Evolutionary conservation across 495 filamentous ascomycete species (phyloP).

Genomic region (Coniosporium apollinis): DNA sequence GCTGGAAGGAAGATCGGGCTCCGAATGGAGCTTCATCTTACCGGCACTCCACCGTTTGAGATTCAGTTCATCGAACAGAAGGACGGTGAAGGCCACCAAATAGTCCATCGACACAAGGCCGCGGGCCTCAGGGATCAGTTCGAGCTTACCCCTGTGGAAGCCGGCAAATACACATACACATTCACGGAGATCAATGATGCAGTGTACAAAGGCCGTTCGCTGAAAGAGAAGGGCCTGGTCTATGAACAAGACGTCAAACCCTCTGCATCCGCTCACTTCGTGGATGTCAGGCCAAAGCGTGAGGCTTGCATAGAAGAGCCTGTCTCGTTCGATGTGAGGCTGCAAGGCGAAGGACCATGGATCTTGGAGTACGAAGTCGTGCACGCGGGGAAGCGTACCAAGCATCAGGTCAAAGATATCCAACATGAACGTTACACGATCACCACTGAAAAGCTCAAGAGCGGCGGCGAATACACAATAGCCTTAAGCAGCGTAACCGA

Average conservation of each 20-base stretch:
- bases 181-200: constrained; percentile 66
- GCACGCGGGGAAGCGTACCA: constrained; percentile 69
- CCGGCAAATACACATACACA: constrained; percentile 73
- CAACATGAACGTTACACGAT: constrained; percentile 45
- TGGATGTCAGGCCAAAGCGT: constrained; percentile 32
- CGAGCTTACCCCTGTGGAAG: constrained; percentile 62
- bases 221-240: constrained; percentile 32
- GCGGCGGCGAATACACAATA: constrained; percentile 77
- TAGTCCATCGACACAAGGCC: constrained; percentile 33
- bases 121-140: constrained; percentile 58
- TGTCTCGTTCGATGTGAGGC: constrained; percentile 49
- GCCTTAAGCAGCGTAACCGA: constrained; percentile 73
- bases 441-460: constrained; percentile 49
- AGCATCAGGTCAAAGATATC: constrained; percentile 46
- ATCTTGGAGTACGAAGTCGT: constrained; percentile 85
- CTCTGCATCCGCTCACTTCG: constrained; percentile 61
- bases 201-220: constrained; percentile 49
- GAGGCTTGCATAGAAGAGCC: constrained; percentile 70
- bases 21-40: constrained; percentile 68
- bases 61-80: constrained; percentile 53
- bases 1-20: constrained; percentile 84
- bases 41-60: constrained; percentile 77
- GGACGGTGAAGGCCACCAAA: constrained; percentile 36
- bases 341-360: constrained; percentile 72
- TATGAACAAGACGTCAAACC: constrained; percentile 88